Conservation (phyloP, 371 early-diverging fungal species). For the Mortierella sp. region DNA sequence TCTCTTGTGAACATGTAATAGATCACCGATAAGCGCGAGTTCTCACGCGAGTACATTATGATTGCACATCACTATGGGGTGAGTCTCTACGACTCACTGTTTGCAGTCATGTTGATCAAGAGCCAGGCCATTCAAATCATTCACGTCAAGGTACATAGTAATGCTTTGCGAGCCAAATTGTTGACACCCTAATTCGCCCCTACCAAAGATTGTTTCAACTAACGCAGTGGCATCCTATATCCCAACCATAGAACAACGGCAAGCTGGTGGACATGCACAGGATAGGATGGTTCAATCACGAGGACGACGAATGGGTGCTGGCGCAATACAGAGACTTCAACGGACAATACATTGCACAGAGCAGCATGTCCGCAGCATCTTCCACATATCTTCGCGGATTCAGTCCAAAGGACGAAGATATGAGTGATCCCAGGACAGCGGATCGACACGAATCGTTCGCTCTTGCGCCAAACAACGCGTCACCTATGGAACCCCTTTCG, state of each 20-base stretch:
- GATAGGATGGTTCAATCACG: conserved; percentile 72
- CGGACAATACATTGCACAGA: conserved; percentile 53
- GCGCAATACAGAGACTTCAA: conserved; percentile 61
- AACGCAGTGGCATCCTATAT: neutral
- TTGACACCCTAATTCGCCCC: neutral
- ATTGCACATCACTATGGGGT: conserved; percentile 74
- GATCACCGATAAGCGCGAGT: conserved; percentile 64
- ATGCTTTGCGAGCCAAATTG: conserved; percentile 21
- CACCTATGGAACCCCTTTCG: conserved; percentile 21
- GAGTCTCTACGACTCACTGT: conserved; percentile 63
- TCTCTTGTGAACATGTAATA: conserved; percentile 24
- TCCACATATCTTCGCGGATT: conserved; percentile 34
- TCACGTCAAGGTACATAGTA: conserved; percentile 63
- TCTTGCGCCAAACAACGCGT: conserved; percentile 37
- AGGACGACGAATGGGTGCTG: conserved; percentile 69
- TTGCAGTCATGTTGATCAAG: conserved; percentile 73
- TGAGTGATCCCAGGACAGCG: conserved; percentile 15
- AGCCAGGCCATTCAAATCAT: conserved; percentile 72
- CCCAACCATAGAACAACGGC: conserved; percentile 61
- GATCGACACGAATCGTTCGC: conserved; percentile 34
- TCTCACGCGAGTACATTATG: conserved; percentile 68
- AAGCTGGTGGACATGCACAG: conserved; percentile 63
- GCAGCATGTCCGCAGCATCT: conserved; percentile 22
- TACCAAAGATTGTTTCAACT: neutral
- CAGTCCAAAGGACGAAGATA: conserved; percentile 37